Conservation (phyloP, 306 rosid species). For the Luffa aegyptiaca region DNA sequence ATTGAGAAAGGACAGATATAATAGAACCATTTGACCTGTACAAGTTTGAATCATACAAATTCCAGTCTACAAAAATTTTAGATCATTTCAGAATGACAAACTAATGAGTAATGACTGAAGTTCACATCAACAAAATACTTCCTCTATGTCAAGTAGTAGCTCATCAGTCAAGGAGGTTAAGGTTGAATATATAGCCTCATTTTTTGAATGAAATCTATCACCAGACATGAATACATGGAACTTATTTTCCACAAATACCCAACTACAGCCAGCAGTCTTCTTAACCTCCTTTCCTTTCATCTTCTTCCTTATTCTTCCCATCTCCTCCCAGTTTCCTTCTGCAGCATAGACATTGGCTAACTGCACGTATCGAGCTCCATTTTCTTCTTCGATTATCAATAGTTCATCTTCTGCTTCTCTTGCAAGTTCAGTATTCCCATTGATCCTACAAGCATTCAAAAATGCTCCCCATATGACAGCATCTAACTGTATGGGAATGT, state of each 20-base stretch:
- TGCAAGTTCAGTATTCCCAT: slow-evolving; percentile 37
- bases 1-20: not conserved
- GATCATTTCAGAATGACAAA: not conserved
- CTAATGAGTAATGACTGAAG: not conserved
- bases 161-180: slow-evolving; percentile 37
- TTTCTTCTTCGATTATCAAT: slow-evolving; percentile 27
- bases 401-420: slow-evolving; percentile 43
- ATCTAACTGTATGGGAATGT: slow-evolving; percentile 44
- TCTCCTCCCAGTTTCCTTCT: slow-evolving; percentile 64
- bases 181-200: slow-evolving; percentile 39
- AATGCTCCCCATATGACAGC: slow-evolving; percentile 57
- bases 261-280: slow-evolving; percentile 67
- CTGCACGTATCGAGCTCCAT: slow-evolving; percentile 63
- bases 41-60: not conserved
- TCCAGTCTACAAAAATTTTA: not conserved
- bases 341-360: slow-evolving; percentile 71
- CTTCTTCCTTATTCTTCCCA: slow-evolving; percentile 72
- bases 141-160: slow-evolving; percentile 17
- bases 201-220: slow-evolving; percentile 41
- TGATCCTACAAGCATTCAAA: slow-evolving; percentile 57
- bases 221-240: slow-evolving; percentile 58
- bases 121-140: slow-evolving; percentile 7
- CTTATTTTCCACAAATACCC: slow-evolving; percentile 55
- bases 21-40: not conserved
- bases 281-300: slow-evolving; percentile 64